Conservation (phyloP, 2,329 filamentous ascomycete species). For the Nemania bipapillata region DNA sequence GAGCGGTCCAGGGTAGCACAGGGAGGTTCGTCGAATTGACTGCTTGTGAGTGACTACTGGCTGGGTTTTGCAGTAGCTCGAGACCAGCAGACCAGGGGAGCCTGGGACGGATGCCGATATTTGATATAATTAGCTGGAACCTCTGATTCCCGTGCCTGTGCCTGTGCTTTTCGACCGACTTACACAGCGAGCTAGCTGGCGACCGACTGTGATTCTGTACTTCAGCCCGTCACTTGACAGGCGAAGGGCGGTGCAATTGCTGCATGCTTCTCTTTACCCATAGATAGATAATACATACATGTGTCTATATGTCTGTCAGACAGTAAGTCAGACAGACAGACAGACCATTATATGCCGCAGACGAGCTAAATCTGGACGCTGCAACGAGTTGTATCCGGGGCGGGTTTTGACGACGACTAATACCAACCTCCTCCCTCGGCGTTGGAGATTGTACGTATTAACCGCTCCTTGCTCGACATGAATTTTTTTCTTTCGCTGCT, state of each 20-base stretch:
- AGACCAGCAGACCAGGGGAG: conserved; percentile 49
- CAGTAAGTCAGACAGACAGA: too few relatives aligned
- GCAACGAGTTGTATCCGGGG: conserved; percentile 1
- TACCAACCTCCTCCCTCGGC: conserved; percentile 30
- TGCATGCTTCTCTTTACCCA: not conserved
- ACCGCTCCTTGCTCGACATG: conserved; percentile 24
- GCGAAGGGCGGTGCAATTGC: conserved; percentile 31
- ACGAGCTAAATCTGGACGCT: not conserved
- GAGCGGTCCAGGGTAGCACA: conserved; percentile 49
- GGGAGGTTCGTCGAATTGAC: conserved; percentile 49
- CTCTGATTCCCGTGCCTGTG: conserved; percentile 28
- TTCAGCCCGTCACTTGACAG: conserved; percentile 48
- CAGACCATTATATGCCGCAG: not conserved
- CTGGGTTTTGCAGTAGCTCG: conserved; percentile 52
- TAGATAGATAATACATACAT: too few relatives aligned
- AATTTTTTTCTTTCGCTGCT: not conserved
- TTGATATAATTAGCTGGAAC: conserved; percentile 56
- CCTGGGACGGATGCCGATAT: conserved; percentile 47
- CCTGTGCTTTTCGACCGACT: conserved; percentile 33
- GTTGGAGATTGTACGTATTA: conserved; percentile 38
- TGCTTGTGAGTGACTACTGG: conserved; percentile 47
- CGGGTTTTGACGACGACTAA: not conserved
- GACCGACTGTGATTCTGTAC: too few relatives aligned
- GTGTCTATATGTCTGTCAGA: too few relatives aligned
- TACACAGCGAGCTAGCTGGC: too few relatives aligned